phyloP scores from a whole-genome alignment of 345 rosid species.

The Geranium rotundifolium region DNA sequence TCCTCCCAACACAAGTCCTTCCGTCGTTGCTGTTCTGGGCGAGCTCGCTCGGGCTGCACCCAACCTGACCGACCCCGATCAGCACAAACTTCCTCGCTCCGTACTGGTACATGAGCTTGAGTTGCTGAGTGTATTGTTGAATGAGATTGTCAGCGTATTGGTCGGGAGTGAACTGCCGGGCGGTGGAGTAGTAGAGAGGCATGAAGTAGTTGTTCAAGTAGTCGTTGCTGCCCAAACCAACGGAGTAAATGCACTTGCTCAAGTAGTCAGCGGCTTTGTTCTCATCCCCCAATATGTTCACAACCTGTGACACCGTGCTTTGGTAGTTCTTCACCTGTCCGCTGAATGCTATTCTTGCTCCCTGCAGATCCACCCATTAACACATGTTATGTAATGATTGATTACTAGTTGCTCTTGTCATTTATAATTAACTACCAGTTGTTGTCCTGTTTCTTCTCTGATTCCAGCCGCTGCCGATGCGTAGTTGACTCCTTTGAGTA shows the following conservation, averaged over 20 bases:
- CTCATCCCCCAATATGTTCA: slow-evolving; percentile 51
- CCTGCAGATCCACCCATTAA: no score
- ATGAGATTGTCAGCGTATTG: slow-evolving; percentile 53
- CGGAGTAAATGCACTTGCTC: slow-evolving; percentile 50
- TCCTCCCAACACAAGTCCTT: slow-evolving; percentile 40
- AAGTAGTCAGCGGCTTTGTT: slow-evolving; percentile 41
- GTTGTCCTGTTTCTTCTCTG: no score
- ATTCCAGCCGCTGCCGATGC: no score
- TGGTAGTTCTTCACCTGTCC: slow-evolving; percentile 67
- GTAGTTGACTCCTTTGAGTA: no score
- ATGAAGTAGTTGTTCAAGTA: slow-evolving; percentile 94
- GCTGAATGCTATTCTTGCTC: slow-evolving; percentile 55
- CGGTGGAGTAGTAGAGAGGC: slow-evolving; percentile 47
- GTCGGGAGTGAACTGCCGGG: slow-evolving; percentile 42
- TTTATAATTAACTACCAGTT: no score
- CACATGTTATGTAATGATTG: no score
- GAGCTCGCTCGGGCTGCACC: slow-evolving; percentile 75
- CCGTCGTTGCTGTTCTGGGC: slow-evolving; percentile 61
- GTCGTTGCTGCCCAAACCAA: slow-evolving; percentile 87
- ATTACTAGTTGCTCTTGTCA: no score
- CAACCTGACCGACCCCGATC: slow-evolving; percentile 71
- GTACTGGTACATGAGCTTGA: slow-evolving; percentile 53
- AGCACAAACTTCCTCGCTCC: slow-evolving; percentile 82
- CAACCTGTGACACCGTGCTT: slow-evolving; percentile 47
- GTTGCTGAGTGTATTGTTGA: slow-evolving; percentile 40